Conservation (phyloP, 2,329 filamentous ascomycete genomes). For the Trichoderma lentiforme region DNA sequence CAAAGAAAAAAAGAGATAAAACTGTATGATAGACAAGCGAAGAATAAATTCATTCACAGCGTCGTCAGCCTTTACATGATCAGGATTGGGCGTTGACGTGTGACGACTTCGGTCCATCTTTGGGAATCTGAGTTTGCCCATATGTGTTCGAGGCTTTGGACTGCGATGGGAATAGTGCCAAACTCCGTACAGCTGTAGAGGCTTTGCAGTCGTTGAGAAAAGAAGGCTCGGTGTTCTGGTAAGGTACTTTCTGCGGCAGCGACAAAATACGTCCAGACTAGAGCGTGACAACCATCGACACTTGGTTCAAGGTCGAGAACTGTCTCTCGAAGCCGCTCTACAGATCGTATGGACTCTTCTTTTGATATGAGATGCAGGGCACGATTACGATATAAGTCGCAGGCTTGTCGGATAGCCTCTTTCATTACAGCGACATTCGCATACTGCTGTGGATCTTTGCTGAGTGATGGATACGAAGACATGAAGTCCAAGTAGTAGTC, state of each 20-base stretch:
- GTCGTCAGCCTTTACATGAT: neutral
- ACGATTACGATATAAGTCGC: constrained; percentile 8
- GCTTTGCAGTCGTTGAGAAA: constrained; percentile 1
- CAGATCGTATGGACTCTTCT: constrained; percentile 3
- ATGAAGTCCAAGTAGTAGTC: constrained; percentile 11
- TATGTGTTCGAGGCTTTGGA: constrained; percentile 4
- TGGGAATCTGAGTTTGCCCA: constrained; percentile 8
- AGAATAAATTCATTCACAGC: neutral
- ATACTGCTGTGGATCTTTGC: neutral
- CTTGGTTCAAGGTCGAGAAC: constrained; percentile 1
- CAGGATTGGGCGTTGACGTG: constrained; percentile 3
- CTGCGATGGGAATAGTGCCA: constrained; percentile 11
- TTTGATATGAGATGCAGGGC: neutral
- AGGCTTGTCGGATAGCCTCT: constrained; percentile 4
- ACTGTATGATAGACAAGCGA: neutral
- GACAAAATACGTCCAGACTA: constrained; percentile 12
- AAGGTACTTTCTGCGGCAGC: constrained; percentile 3
- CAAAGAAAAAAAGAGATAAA: neutral
- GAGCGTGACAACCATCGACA: constrained; percentile 4
- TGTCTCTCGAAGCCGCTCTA: constrained; percentile 8
- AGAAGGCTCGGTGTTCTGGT: constrained; percentile 2
- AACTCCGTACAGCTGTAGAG: constrained; percentile 12
- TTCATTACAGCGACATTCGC: constrained; percentile 10
- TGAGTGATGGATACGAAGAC: constrained; percentile 3
- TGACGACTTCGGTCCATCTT: constrained; percentile 13